phyloP scores from a whole-genome alignment of 31 red algal genomes.

The Porphyra umbilicalis region DNA sequence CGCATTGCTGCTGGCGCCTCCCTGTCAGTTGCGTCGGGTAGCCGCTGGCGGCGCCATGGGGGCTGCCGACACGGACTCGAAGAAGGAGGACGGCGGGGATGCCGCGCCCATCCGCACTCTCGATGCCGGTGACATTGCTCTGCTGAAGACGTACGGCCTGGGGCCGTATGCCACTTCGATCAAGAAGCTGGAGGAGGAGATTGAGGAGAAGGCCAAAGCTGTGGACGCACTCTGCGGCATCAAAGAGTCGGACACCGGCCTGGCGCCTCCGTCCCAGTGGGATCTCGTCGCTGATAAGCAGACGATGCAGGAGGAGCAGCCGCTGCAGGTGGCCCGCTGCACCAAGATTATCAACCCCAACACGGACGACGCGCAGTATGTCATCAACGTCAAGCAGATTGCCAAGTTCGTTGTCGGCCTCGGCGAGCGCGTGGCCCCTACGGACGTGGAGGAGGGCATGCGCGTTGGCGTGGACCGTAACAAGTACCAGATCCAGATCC shows the following conservation, averaged over 20 bases:
- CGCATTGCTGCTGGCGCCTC: too few relatives aligned
- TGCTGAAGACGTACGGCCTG: conserved; percentile 95
- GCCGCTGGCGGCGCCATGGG: neutral
- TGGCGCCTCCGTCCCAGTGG: conserved; percentile 97
- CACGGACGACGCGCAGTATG: conserved; percentile 80
- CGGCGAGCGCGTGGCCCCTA: conserved; percentile 93
- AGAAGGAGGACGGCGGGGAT: conserved; percentile 43
- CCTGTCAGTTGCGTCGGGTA: too few relatives aligned
- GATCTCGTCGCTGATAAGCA: conserved; percentile 95
- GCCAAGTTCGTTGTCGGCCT: conserved; percentile 97
- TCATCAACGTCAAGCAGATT: conserved; percentile 99
- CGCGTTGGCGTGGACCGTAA: conserved; percentile 98
- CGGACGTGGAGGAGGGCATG: conserved; percentile 99
- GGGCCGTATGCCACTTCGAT: conserved; percentile 86
- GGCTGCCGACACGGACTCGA: neutral
- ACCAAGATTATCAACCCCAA: conserved; percentile 95
- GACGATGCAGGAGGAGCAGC: conserved; percentile 94
- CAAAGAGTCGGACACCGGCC: conserved; percentile 92
- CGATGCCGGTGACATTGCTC: conserved; percentile 93
- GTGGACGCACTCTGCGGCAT: conserved; percentile 94
- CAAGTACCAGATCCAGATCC: conserved; percentile 99
- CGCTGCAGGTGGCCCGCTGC: conserved; percentile 97
- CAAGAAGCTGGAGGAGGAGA: conserved; percentile 91
- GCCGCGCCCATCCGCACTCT: conserved; percentile 76
- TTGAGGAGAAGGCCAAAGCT: conserved; percentile 83